Base-by-base conservation (phyloP, 805 yeast genomes). In the Candida morakotiae region DNA sequence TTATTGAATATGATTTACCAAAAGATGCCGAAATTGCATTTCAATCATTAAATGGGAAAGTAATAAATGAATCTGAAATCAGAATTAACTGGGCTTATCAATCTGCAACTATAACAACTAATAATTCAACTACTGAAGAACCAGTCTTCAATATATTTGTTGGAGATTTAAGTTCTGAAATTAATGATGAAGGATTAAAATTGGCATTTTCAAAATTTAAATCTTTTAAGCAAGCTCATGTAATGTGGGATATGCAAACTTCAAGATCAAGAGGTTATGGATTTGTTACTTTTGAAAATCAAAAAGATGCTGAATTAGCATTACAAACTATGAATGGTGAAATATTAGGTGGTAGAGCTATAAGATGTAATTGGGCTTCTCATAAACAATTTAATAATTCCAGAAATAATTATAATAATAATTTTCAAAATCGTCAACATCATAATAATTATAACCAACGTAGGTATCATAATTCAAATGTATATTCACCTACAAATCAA, bases 191-290 rank as follows among this genome's bases (percentile, higher is more conserved):
- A 46, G 55, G 76, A 13, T 70, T 87, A 44, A 68, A 68, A 35
- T 62, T 58, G 30, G 69, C 83, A 9, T 87, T 87, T 53, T 48
- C 65, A 4, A 64, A 67, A 39, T 83, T 75, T 56, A 66, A 69
- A 13, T 73, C 87, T 1, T 65, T 84, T 50, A 64, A 77, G 32
- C 93, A 85, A 57, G 96, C 95, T 9, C 88, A 87, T 49, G 96
- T 87, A 22, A 88, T 87, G 96, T 87, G 96, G 96, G 96, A 88
- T 57, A 86, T 87, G 94, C 89, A 85, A 57, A 83, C 93, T 18
- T 93, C 94, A 29, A 72, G 95, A 55, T 86, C 95, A 2, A 72
- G 96, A 62, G 95, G 96, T 25, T 87, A 87, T 54, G 96, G 96
- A 2, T 87, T 88, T 59, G 93, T 87, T 9, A 81, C 91, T 1